Conservation (phyloP, 805 yeast genomes). For the Metschnikowia koreensis region DNA sequence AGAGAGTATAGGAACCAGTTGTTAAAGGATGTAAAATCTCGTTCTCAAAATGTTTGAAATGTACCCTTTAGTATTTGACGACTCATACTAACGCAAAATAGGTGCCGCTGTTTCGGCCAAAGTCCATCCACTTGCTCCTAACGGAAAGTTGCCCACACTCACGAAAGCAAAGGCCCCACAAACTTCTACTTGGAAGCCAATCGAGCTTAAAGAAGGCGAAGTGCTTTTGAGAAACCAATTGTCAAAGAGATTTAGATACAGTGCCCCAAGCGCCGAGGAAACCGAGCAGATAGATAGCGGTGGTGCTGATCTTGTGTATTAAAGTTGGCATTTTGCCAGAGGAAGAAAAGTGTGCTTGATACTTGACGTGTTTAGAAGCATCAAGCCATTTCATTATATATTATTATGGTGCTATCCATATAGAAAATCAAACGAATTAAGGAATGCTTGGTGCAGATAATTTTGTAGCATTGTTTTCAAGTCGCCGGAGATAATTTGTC, state of each 20-base stretch:
- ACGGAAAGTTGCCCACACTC: conserved; percentile 41
- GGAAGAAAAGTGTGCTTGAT: background rate
- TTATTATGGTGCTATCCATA: background rate
- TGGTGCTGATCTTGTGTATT: conserved; percentile 67
- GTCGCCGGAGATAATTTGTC: too few relatives aligned
- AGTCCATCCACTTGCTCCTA: conserved; percentile 42
- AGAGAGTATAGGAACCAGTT: too few relatives aligned
- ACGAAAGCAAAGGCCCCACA: conserved; percentile 4
- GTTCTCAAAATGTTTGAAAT: too few relatives aligned
- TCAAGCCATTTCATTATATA: background rate
- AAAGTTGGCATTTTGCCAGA: conserved; percentile 7
- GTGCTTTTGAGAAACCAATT: conserved; percentile 58
- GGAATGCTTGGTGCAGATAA: background rate
- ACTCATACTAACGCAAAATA: conserved; percentile 7
- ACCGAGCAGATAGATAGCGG: conserved; percentile 77
- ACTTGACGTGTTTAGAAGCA: background rate
- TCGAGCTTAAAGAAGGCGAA: conserved; percentile 43
- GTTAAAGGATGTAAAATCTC: too few relatives aligned
- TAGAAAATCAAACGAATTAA: background rate
- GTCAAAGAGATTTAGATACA: conserved; percentile 73
- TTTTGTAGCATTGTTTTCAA: too few relatives aligned
- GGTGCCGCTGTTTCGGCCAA: conserved; percentile 14
- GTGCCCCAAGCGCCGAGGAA: conserved; percentile 61
- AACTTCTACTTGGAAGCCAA: conserved; percentile 29
- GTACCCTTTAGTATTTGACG: too few relatives aligned